phyloP scores from a whole-genome alignment of 2,329 filamentous ascomycete genomes.

The Truncatella angustata region DNA sequence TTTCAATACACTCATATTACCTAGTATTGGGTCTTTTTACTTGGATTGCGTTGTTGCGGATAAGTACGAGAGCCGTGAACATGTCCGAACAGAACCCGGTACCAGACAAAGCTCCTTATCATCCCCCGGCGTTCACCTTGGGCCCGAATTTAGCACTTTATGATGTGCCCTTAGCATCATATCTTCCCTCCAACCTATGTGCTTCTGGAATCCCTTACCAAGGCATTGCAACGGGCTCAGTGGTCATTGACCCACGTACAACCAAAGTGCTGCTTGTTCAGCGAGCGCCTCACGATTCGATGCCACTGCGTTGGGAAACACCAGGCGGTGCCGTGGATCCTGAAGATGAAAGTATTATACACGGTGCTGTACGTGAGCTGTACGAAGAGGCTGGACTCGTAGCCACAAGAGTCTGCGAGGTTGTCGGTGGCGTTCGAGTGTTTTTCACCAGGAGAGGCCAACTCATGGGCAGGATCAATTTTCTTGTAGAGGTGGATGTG shows the following conservation, averaged over 20 bases:
- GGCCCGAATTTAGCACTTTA: conserved; percentile 20
- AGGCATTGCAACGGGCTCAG: conserved; percentile 25
- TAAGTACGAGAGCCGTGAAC: no score
- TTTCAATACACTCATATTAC: no score
- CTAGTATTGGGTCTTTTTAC: no score
- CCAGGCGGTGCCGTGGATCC: conserved; percentile 38
- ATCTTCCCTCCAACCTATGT: conserved; percentile 17
- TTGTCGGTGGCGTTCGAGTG: conserved; percentile 19
- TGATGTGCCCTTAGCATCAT: conserved; percentile 18
- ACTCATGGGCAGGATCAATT: conserved; percentile 26
- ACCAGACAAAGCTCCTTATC: no score
- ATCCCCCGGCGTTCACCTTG: conserved; percentile 18
- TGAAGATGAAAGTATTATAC: conserved; percentile 35
- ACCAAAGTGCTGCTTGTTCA: conserved; percentile 36
- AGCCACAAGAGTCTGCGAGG: conserved; percentile 15
- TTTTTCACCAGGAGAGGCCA: conserved; percentile 17
- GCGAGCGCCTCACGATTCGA: conserved; percentile 33
- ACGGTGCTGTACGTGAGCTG: conserved; percentile 37
- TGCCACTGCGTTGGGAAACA: conserved; percentile 38
- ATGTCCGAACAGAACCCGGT: no score
- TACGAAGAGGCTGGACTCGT: conserved; percentile 39
- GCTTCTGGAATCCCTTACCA: conserved; percentile 10
- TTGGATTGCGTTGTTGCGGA: no score
- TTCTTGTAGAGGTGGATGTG: conserved; percentile 23
- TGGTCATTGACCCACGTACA: conserved; percentile 23